phyloP scores from a whole-genome alignment of 139 green algal species.

The Picochlorum costavermella region DNA sequence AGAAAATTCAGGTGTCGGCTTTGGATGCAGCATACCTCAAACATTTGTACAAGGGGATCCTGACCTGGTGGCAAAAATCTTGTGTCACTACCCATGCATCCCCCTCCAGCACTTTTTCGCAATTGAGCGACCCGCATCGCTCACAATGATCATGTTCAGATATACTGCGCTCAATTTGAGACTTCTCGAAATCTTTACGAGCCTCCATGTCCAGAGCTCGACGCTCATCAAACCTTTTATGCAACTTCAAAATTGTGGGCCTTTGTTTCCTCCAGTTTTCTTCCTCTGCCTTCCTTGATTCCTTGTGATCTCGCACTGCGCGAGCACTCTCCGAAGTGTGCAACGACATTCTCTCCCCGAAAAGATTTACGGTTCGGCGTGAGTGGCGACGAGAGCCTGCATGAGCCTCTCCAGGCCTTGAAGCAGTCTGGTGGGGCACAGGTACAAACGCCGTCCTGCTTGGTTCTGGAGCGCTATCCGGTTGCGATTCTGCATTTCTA shows the following conservation, averaged over 20 bases:
- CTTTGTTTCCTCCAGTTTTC: too few relatives aligned
- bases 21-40: too few relatives aligned
- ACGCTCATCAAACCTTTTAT: slow-evolving; percentile 3
- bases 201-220: slow-evolving; percentile 1
- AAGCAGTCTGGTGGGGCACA: neutral
- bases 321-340: too few relatives aligned
- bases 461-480: neutral
- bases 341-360: too few relatives aligned
- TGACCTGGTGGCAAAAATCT: too few relatives aligned
- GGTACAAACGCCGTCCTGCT: slow-evolving; percentile 1
- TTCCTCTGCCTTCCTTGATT: too few relatives aligned
- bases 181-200: neutral
- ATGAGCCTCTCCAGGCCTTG: slow-evolving; percentile 1
- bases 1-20: too few relatives aligned
- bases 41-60: too few relatives aligned
- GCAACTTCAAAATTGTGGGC: neutral
- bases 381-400: neutral
- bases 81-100: too few relatives aligned
- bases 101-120: too few relatives aligned
- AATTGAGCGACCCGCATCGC: too few relatives aligned
- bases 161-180: neutral
- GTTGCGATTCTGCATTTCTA: neutral
- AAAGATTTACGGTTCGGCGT: neutral
- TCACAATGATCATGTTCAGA: neutral
- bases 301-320: too few relatives aligned